Base-by-base conservation (phyloP, 202 grass and related monocot genomes). In the Alloteropsis angusta region DNA sequence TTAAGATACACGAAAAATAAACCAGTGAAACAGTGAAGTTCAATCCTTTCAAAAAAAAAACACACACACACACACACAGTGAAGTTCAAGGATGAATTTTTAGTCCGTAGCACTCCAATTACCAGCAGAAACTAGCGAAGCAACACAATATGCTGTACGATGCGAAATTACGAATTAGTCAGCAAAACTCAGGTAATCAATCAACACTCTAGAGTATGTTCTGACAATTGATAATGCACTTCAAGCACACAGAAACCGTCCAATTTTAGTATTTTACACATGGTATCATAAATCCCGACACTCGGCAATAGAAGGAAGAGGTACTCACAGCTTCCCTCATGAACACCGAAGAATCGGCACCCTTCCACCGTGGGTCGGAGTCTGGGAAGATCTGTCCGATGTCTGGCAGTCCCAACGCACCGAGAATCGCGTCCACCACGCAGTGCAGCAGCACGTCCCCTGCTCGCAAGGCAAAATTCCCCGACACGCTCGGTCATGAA, bases 381-480 rank as follows among this genome's bases (percentile, higher is more conserved):
- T 99, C 96, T 32, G 96, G 96, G 87, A 99, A 99, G 52, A 99
- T 99, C 76, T 99, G 96, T 4, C 96, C 96, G 42, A 99, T 99
- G 79, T 99, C 96, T 30, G 96, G 96, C 75, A 99, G 86, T 32
- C 96, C 96, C 53, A 99, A 73, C 16, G 96, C 96, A 44, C 96
- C 96, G 15, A 96, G 91, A 77, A 99, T 99, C 32, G 96, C 96
- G 84, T 99, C 96, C 37, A 96, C 92, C 68, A 99, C 96, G 75
- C 96, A 99, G 89, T 99, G 96, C 65, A 99, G 88, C 88, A 99
- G 82, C 82, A 99, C 96, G 89, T 99, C 92, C 68, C 96, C 96
- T 99, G 68, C 41, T 17, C 56, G 43, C 12, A 28, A 49, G 65
- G 44, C 49, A 16, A 80, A 52, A 22, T 82, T 65, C 41, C 75